A percentile compares a stretch with the other conserved stretches of the same genome.
Conservation (phyloP, 2,329 filamentous ascomycete species). For the Cercospora citrullina region DNA sequence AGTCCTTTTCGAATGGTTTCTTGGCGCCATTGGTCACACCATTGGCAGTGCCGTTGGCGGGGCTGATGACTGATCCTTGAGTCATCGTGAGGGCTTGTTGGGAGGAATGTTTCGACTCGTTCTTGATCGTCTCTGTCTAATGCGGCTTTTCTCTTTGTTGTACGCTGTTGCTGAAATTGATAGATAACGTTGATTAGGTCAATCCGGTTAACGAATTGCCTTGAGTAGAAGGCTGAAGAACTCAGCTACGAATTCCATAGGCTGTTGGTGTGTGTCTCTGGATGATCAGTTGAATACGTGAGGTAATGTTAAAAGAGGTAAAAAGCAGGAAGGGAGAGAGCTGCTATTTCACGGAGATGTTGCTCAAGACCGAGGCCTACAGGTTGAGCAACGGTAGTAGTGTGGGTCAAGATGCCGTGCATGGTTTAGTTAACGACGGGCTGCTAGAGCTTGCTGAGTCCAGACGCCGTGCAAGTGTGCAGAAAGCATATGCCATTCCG, state of each 20-base stretch:
- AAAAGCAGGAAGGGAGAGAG: neutral
- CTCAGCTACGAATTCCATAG: conserved; percentile 19
- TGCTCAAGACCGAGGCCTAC: conserved; percentile 13
- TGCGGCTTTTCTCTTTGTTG: neutral
- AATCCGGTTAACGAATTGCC: conserved; percentile 16
- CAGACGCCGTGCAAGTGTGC: conserved; percentile 1
- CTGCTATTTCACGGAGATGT: neutral
- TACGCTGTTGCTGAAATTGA: neutral
- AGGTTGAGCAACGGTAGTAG: neutral
- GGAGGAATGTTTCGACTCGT: neutral
- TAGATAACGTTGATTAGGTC: neutral
- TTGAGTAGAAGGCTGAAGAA: conserved; percentile 23
- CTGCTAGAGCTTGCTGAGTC: neutral
- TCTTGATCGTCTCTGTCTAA: neutral
- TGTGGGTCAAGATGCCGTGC: conserved; percentile 3
- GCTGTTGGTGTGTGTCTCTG: neutral
- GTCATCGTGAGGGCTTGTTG: conserved; percentile 17
- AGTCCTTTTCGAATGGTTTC: conserved; percentile 13
- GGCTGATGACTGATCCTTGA: neutral
- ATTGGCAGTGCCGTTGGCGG: conserved; percentile 17
- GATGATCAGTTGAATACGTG: neutral
- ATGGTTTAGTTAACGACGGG: neutral
- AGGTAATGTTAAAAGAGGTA: neutral
- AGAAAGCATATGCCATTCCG: conserved; percentile 2
- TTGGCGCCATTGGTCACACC: conserved; percentile 20